Evolutionary conservation across 192 early-diverging fungal species (phyloP).

Genomic region (Coemansia sp.): DNA sequence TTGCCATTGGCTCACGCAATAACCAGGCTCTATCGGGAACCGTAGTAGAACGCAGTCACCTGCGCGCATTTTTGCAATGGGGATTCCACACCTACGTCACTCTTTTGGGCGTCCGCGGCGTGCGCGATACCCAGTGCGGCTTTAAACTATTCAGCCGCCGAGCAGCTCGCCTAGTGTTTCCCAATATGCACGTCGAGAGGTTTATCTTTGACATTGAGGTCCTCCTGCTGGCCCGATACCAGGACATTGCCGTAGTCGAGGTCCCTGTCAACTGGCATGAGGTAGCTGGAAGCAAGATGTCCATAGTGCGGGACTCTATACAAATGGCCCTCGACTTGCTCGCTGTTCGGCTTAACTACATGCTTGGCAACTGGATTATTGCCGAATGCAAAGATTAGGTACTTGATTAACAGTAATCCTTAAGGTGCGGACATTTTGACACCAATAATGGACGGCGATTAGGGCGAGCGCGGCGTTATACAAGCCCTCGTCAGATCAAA

Average conservation of each 20-base stretch:
- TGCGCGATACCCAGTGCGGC: constrained; percentile 97
- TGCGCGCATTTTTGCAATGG: constrained; percentile 93
- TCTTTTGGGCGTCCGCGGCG: constrained; percentile 81
- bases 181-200: constrained; percentile 91
- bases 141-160: constrained; percentile 92
- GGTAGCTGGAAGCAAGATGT: constrained; percentile 93
- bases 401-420: not conserved
- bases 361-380: constrained; percentile 76
- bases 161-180: constrained; percentile 77
- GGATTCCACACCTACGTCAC: constrained; percentile 92
- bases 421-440: constrained; percentile 1
- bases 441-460: not conserved
- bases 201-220: constrained; percentile 99
- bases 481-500: not conserved
- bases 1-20: constrained; percentile 90
- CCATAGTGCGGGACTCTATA: constrained; percentile 83
- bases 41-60: constrained; percentile 76
- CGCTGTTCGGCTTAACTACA: constrained; percentile 83
- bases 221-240: constrained; percentile 76
- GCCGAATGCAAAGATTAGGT: not conserved
- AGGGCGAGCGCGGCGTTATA: not conserved
- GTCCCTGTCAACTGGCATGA: constrained; percentile 97
- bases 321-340: constrained; percentile 89
- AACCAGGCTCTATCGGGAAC: constrained; percentile 73
- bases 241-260: constrained; percentile 79